Conservation (phyloP, 164 flowering plant genomes). For the Liquidambar formosana region DNA sequence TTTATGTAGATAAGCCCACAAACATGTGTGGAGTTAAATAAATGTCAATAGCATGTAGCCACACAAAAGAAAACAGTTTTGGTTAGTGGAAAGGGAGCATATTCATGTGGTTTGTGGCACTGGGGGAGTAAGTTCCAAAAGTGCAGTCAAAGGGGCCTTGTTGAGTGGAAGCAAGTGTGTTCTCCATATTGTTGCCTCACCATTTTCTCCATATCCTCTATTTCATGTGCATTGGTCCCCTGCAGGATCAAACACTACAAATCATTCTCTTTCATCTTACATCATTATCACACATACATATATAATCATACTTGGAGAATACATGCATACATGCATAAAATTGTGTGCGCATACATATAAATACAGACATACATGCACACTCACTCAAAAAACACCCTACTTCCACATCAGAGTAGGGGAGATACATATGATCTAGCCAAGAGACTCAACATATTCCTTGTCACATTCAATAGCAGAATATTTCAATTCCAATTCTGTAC, state of each 20-base stretch:
- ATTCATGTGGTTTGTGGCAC: slow-evolving; percentile 11
- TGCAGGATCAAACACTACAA: slow-evolving; percentile 3
- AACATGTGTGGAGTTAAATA: not conserved
- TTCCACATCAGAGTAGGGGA: not conserved
- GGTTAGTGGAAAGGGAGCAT: slow-evolving; percentile 11
- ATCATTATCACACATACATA: too few relatives aligned
- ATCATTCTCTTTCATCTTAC: not conserved
- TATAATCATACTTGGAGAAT: too few relatives aligned
- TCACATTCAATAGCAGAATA: too few relatives aligned
- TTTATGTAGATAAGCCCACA: not conserved
- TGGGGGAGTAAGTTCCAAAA: slow-evolving; percentile 15
- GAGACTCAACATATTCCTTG: too few relatives aligned
- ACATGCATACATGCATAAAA: not conserved
- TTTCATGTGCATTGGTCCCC: slow-evolving; percentile 24
- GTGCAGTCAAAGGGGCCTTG: slow-evolving; percentile 24
- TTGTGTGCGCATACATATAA: not conserved
- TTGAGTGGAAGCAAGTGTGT: slow-evolving; percentile 11
- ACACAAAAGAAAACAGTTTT: not conserved
- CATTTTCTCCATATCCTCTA: slow-evolving; percentile 17
- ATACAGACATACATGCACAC: not conserved
- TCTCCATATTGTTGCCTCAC: slow-evolving; percentile 15
- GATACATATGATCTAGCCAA: too few relatives aligned
- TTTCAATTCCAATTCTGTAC: too few relatives aligned
- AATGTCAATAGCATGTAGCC: slow-evolving; percentile 5
- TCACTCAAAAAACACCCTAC: not conserved